phyloP scores from a whole-genome alignment of 768 basidiomycete species.

The Calvatia gigantea region DNA sequence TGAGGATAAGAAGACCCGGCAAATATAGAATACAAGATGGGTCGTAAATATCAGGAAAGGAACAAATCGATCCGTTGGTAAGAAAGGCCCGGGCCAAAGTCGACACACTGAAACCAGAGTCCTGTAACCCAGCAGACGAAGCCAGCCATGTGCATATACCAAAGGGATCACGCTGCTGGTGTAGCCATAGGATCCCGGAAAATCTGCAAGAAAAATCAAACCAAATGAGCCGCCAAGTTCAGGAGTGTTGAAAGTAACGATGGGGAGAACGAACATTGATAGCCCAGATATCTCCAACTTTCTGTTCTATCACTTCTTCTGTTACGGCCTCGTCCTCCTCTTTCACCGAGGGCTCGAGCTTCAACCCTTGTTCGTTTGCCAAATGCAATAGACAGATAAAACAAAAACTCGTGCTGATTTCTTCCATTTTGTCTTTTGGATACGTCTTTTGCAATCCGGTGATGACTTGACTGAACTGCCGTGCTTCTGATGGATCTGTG shows the following conservation, averaged over 20 bases:
- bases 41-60: not conserved
- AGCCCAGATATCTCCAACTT: conserved; percentile 72
- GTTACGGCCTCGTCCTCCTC: conserved; percentile 36
- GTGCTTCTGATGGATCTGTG: conserved; percentile 64
- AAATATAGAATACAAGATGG: conserved; percentile 2
- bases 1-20: not conserved
- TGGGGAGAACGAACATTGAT: conserved; percentile 49
- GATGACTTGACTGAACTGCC: conserved; percentile 80
- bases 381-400: conserved; percentile 97
- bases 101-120: conserved; percentile 9
- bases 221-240: conserved; percentile 4
- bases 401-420: conserved; percentile 98
- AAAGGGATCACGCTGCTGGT: conserved; percentile 26
- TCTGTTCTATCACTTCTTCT: conserved; percentile 29
- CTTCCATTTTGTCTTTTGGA: conserved; percentile 91
- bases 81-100: conserved; percentile 11
- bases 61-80: not conserved
- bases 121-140: not conserved
- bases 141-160: not conserved
- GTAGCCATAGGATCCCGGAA: conserved; percentile 45
- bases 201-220: conserved; percentile 28
- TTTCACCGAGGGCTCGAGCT: conserved; percentile 53
- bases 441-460: conserved; percentile 77
- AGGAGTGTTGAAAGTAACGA: not conserved
- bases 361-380: conserved; percentile 94